Percentiles rank a stretch among this genome's conserved stretches.
These are phyloP conservation scores for Strobilomyces confusus DNA, from an alignment of 768 basidiomycete genomes.

Conservation along the genomic window DNA sequence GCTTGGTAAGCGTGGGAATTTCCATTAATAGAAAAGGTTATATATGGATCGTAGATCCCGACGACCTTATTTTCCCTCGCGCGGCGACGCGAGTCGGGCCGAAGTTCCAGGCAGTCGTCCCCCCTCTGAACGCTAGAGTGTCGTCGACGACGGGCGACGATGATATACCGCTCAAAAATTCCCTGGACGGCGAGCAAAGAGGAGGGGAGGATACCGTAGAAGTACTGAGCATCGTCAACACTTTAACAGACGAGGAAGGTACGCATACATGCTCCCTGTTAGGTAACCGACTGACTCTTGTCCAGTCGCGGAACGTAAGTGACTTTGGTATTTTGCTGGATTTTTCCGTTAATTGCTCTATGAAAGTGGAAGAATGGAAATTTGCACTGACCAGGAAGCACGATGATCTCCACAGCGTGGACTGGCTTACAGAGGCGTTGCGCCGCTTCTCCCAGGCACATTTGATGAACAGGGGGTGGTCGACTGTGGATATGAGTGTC, in stretches of 20 bases:
- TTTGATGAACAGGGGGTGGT: constrained; percentile 50
- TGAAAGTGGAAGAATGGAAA: constrained; percentile 65
- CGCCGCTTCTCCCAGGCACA: constrained; percentile 70
- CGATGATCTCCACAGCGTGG: constrained; percentile 58
- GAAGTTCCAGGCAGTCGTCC: constrained; percentile 75
- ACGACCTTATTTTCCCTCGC: constrained; percentile 95
- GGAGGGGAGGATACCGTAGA: constrained; percentile 73
- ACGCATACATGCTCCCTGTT: constrained; percentile 28
- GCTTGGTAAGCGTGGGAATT: constrained; percentile 51
- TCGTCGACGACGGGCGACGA: constrained; percentile 33
- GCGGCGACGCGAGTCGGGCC: constrained; percentile 87
- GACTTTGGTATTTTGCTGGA: neutral
- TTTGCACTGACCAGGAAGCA: constrained; percentile 48
- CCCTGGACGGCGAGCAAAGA: constrained; percentile 46
- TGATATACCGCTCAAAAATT: neutral
- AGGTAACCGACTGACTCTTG: constrained; percentile 21
- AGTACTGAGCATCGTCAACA: constrained; percentile 60
- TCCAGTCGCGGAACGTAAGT: constrained; percentile 57
- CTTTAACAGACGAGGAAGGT: constrained; percentile 67
- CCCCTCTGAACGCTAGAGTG: constrained; percentile 31
- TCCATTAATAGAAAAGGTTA: constrained; percentile 18
- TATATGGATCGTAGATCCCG: constrained; percentile 63
- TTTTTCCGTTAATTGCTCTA: constrained; percentile 2
- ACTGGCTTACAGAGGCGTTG: constrained; percentile 77
- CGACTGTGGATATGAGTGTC: constrained; percentile 60